These are phyloP conservation scores for Spathaspora hagerdaliae DNA, from an alignment of 805 yeast genomes.

Conservation along the genomic window DNA sequence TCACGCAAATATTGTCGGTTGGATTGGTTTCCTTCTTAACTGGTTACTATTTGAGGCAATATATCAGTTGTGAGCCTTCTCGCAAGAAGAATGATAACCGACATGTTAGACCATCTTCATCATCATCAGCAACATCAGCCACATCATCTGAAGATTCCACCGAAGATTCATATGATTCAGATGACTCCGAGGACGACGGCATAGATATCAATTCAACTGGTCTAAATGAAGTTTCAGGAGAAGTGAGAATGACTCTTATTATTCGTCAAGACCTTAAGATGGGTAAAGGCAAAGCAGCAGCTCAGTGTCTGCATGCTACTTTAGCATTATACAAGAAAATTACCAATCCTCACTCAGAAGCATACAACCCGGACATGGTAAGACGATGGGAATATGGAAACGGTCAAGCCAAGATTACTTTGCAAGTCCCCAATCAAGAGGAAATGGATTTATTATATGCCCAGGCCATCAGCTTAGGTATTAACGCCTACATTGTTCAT, in stretches of 20 bases:
- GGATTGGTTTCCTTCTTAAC: slow-evolving; percentile 34
- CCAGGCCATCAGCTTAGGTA: slow-evolving; percentile 71
- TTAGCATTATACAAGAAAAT: slow-evolving; percentile 77
- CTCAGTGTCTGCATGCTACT: slow-evolving; percentile 98
- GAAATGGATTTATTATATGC: slow-evolving; percentile 76
- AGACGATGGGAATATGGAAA: slow-evolving; percentile 67
- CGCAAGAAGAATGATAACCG: background rate
- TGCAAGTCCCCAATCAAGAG: slow-evolving; percentile 67
- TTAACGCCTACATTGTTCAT: slow-evolving; percentile 76
- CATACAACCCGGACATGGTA: slow-evolving; percentile 60
- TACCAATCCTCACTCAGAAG: slow-evolving; percentile 46
- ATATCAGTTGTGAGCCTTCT: background rate
- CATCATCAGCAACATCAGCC: background rate
- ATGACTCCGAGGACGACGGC: slow-evolving; percentile 45
- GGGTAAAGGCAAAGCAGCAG: slow-evolving; percentile 95
- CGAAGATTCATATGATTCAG: slow-evolving; percentile 25
- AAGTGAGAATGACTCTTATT: slow-evolving; percentile 80
- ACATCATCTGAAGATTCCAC: background rate
- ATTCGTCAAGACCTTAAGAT: slow-evolving; percentile 86
- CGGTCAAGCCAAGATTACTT: slow-evolving; percentile 93
- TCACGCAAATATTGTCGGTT: slow-evolving; percentile 18
- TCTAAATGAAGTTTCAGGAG: slow-evolving; percentile 69
- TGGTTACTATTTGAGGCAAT: slow-evolving; percentile 27
- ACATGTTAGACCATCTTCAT: background rate
- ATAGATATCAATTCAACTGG: slow-evolving; percentile 56